Conservation (phyloP, 192 early-diverging fungal genomes). For the Haplosporangium gracile region DNA sequence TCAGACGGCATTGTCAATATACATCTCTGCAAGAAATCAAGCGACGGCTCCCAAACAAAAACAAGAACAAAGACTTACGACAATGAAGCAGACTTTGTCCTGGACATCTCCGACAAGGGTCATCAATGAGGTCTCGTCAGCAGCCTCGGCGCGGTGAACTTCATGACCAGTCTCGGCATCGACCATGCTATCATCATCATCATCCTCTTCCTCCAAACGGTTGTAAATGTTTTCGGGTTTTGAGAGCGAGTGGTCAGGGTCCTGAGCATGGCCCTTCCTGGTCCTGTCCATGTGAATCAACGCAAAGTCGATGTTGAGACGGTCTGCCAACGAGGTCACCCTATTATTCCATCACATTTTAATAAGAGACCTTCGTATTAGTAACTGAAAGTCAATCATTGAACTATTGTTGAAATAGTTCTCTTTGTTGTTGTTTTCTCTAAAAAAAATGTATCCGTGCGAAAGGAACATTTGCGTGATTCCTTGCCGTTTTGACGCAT, state of each 20-base stretch:
- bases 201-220: constrained; percentile 56
- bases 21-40: not conserved
- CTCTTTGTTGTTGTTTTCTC: not conserved
- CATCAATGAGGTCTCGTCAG: constrained; percentile 69
- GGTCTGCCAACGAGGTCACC: constrained; percentile 95
- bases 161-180: constrained; percentile 65
- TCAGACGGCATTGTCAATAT: not conserved
- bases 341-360: constrained; percentile 59
- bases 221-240: constrained; percentile 50
- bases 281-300: constrained; percentile 93
- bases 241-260: constrained; percentile 32
- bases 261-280: constrained; percentile 51
- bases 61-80: constrained; percentile 60
- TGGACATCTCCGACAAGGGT: constrained; percentile 95
- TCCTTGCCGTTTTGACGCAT: not conserved
- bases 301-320: constrained; percentile 94
- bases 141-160: constrained; percentile 37
- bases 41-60: not conserved
- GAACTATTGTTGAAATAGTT: not conserved
- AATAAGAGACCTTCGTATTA: not conserved
- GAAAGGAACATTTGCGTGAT: not conserved
- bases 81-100: constrained; percentile 87
- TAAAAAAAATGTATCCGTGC: not conserved
- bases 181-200: constrained; percentile 62
- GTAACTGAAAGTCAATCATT: not conserved